Evolutionary conservation across 1,139 yeast genomes (phyloP).

Genomic region (Zygotorulaspora mrakii): DNA sequence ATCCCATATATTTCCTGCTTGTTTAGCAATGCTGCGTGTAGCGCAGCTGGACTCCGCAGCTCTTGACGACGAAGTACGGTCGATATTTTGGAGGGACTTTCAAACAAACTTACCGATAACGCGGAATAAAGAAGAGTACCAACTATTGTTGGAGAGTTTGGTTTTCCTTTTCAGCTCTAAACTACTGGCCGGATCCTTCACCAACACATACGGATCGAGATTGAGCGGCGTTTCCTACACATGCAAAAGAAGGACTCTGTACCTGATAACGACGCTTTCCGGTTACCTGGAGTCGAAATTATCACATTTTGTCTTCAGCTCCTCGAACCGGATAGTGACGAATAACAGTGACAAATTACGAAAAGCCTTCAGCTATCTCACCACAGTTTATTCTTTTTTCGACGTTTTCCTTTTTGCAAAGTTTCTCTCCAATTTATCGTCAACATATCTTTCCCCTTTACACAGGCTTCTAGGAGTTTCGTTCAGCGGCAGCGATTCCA

Average conservation of each 20-base stretch:
- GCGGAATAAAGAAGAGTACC: constrained; percentile 20
- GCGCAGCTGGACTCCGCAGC: constrained; percentile 25
- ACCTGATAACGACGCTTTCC: constrained; percentile 17
- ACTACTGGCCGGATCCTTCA: constrained; percentile 1
- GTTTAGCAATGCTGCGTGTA: constrained; percentile 24
- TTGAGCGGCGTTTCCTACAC: constrained; percentile 24
- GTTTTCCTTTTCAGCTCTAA: constrained; percentile 22
- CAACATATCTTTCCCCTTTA: constrained; percentile 17
- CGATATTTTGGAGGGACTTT: constrained; percentile 18
- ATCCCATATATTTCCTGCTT: too few species aligned
- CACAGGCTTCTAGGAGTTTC: constrained; percentile 19
- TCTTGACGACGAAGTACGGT: constrained; percentile 23
- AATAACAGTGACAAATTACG: background rate
- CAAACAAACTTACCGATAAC: constrained; percentile 11
- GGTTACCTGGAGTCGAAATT: constrained; percentile 15
- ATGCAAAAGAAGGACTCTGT: constrained; percentile 19
- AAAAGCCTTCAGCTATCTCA: constrained; percentile 11
- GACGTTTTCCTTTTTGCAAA: constrained; percentile 20
- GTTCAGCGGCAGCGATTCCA: constrained; percentile 4
- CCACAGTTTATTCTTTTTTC: constrained; percentile 13
- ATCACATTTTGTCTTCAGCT: constrained; percentile 13
- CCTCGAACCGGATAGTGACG: background rate
- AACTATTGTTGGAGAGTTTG: constrained; percentile 21
- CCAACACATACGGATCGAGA: constrained; percentile 29
- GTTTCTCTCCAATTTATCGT: constrained; percentile 13